Conservation (phyloP, 352 stramenopile species). For the Thalassiosira livingstoniorum region DNA sequence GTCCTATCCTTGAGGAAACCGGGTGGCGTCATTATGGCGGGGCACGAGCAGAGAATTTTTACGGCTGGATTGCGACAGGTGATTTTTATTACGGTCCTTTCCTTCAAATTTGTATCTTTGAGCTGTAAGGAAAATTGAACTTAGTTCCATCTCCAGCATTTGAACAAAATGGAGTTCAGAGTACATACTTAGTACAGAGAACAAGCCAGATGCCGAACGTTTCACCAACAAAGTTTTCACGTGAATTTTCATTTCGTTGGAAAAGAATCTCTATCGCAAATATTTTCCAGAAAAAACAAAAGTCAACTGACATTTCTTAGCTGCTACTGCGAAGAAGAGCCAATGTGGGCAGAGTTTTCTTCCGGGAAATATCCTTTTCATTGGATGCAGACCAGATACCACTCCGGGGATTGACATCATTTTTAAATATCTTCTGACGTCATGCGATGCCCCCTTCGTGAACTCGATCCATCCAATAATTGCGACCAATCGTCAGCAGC, state of each 20-base stretch:
- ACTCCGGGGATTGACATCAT: neutral
- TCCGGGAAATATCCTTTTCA: neutral
- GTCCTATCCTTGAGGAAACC: slow-evolving; percentile 35
- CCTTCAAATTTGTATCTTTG: neutral
- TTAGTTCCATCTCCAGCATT: neutral
- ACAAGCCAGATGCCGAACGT: neutral
- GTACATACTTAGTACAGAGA: too few species aligned
- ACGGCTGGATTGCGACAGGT: neutral
- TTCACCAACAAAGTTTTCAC: slow-evolving; percentile 11
- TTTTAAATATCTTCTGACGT: neutral
- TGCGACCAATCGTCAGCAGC: slow-evolving; percentile 51
- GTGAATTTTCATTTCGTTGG: slow-evolving; percentile 15
- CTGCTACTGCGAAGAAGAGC: neutral
- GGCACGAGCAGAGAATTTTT: slow-evolving; percentile 23
- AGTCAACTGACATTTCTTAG: neutral
- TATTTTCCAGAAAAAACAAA: neutral
- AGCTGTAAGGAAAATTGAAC: neutral
- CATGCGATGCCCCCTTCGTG: neutral
- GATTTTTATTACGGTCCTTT: slow-evolving; percentile 31
- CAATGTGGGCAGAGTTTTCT: neutral
- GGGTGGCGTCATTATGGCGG: slow-evolving; percentile 36
- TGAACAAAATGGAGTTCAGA: too few species aligned
- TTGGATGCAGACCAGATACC: slow-evolving; percentile 23
- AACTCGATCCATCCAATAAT: slow-evolving; percentile 32
- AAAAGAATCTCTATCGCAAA: neutral